Percentiles rank a stretch among this genome's conserved stretches.
phyloP scores from a whole-genome alignment of 78 protist genomes.

The Dictyostelium discoideum region DNA sequence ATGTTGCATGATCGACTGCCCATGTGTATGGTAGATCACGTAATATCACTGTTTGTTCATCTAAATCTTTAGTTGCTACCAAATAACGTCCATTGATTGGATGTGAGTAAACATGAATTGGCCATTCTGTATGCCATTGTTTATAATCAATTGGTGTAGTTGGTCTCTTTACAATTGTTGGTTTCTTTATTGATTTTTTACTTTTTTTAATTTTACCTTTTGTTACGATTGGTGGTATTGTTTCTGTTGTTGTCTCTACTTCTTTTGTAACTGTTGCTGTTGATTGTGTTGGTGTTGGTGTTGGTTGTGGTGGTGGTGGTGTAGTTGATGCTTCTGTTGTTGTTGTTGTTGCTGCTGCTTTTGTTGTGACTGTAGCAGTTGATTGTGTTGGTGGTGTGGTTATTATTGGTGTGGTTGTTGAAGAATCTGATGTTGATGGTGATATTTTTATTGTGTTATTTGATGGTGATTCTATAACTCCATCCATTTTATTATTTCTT shows the following conservation, averaged over 20 bases:
- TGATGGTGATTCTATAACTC: not conserved
- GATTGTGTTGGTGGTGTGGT: not conserved
- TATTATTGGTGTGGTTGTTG: not conserved
- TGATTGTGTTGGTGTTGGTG: not conserved
- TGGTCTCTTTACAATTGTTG: not conserved
- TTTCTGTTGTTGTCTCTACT: not conserved
- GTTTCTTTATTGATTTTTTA: not conserved
- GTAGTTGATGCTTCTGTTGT: not conserved
- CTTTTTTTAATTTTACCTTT: not conserved
- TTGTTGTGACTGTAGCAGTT: not conserved
- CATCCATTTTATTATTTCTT: not conserved
- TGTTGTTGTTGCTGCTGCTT: not conserved
- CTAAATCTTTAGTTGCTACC: constrained; percentile 52
- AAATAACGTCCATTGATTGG: constrained; percentile 65
- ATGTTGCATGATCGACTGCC: constrained; percentile 56
- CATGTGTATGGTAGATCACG: constrained; percentile 66
- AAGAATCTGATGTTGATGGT: not conserved
- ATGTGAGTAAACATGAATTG: constrained; percentile 38
- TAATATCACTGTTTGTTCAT: constrained; percentile 15
- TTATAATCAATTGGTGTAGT: constrained; percentile 25
- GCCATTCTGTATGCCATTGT: constrained; percentile 49
- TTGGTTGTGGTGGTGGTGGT: not conserved
- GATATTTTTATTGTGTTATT: not conserved
- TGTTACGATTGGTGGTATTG: not conserved
- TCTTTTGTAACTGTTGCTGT: not conserved